Conservation (phyloP, 139 green algal genomes). For the Pseudopediastrum boryanum region DNA sequence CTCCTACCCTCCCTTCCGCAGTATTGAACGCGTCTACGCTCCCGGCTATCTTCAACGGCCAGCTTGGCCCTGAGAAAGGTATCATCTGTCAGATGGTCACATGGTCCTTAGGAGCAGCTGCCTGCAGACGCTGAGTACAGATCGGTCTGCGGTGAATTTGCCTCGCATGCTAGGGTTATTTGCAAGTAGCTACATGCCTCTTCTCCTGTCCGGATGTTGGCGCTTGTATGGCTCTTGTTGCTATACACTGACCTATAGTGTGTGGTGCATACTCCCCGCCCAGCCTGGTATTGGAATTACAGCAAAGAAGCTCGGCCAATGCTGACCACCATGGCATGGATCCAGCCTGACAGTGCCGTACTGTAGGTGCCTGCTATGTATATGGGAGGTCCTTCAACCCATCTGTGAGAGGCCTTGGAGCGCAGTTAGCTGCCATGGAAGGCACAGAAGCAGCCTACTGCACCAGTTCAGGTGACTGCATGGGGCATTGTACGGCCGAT, state of each 20-base stretch:
- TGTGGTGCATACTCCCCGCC: neutral
- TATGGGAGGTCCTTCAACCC: slow-evolving; percentile 75
- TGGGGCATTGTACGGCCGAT: neutral
- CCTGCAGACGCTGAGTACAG: neutral
- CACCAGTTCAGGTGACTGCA: slow-evolving; percentile 46
- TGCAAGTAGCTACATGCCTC: neutral
- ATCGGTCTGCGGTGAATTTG: neutral
- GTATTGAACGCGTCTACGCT: slow-evolving; percentile 59
- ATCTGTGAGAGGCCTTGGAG: slow-evolving; percentile 58
- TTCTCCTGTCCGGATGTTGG: neutral
- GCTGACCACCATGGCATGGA: neutral
- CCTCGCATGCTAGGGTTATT: neutral
- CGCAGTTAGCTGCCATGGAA: slow-evolving; percentile 76
- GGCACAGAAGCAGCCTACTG: slow-evolving; percentile 69
- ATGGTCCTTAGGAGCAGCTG: neutral
- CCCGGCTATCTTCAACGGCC: slow-evolving; percentile 55
- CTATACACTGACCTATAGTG: neutral
- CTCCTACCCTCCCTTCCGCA: slow-evolving; percentile 25
- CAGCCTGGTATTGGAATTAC: neutral
- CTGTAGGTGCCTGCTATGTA: slow-evolving; percentile 63
- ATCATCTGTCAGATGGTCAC: neutral
- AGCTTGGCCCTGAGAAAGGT: slow-evolving; percentile 31
- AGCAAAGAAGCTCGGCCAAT: neutral
- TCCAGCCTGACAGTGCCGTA: neutral
- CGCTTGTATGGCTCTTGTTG: neutral